Evolutionary conservation across 805 yeast genomes (phyloP).

Genomic region (Candida jianshihensis): DNA sequence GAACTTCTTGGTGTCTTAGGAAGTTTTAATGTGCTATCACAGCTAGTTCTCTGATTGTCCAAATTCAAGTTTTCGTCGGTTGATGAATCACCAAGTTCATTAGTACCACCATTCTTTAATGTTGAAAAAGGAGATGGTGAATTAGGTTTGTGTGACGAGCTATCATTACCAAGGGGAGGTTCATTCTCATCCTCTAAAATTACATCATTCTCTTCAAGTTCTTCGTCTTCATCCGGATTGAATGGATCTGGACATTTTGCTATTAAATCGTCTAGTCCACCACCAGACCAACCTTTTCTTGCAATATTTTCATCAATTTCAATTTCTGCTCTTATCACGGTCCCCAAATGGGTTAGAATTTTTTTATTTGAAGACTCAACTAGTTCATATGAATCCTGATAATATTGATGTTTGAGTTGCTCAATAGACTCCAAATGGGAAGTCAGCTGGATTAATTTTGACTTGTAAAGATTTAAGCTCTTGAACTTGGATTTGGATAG

Average conservation of each 20-base stretch:
- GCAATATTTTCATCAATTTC: constrained; percentile 79
- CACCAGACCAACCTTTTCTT: constrained; percentile 80
- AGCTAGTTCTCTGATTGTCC: constrained; percentile 3
- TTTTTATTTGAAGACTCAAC: constrained; percentile 50
- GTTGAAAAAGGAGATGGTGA: background rate
- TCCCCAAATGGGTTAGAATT: constrained; percentile 49
- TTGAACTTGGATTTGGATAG: constrained; percentile 55
- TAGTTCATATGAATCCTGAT: constrained; percentile 52
- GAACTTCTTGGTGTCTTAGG: background rate
- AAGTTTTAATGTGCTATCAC: background rate
- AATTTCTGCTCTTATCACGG: constrained; percentile 70
- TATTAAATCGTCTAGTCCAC: constrained; percentile 69
- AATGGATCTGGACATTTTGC: constrained; percentile 63
- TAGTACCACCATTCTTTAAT: background rate
- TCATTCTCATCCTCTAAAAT: constrained; percentile 1
- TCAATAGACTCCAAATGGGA: constrained; percentile 76
- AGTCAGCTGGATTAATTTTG: constrained; percentile 60
- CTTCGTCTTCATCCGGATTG: constrained; percentile 18
- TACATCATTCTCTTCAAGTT: constrained; percentile 11
- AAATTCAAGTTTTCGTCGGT: background rate
- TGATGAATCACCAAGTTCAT: background rate
- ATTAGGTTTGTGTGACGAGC: no score
- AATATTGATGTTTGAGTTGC: constrained; percentile 65
- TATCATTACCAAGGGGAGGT: no score
- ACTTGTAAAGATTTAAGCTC: constrained; percentile 61